These are phyloP conservation scores for Blastomyces silverae DNA, from an alignment of 2,329 filamentous ascomycete species.

Conservation along the genomic window DNA sequence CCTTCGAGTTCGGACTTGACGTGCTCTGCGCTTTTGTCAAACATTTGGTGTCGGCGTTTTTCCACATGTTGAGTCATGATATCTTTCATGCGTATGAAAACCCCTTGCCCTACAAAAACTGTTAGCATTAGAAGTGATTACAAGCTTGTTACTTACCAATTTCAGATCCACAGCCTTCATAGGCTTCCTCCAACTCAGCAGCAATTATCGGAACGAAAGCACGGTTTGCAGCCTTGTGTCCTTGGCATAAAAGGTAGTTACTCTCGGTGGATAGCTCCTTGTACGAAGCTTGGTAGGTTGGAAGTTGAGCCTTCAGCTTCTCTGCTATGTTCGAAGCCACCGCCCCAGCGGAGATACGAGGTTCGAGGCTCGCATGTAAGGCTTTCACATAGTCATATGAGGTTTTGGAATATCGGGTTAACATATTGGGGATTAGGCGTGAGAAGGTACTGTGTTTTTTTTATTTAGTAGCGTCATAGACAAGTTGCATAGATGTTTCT, in stretches of 20 bases:
- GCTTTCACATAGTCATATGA: neutral
- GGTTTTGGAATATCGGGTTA: neutral
- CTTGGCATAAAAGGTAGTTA: neutral
- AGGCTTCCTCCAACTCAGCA: conserved; percentile 42
- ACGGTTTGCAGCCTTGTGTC: conserved; percentile 46
- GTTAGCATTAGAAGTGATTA: neutral
- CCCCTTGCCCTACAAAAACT: neutral
- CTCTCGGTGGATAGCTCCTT: conserved; percentile 27
- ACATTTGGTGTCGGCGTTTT: conserved; percentile 8
- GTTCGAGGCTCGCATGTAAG: neutral
- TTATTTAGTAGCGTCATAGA: too few species aligned
- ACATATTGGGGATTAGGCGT: conserved; percentile 4
- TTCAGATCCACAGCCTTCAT: conserved; percentile 42
- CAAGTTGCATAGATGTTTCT: neutral
- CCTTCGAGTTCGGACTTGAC: neutral
- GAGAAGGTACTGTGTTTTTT: conserved; percentile 5
- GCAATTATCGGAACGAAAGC: conserved; percentile 48
- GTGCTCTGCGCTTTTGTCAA: neutral
- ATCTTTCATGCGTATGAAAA: conserved; percentile 1
- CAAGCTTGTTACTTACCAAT: conserved; percentile 25
- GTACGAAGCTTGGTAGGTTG: conserved; percentile 27
- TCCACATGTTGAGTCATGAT: conserved; percentile 9
- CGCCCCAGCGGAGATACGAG: too few species aligned
- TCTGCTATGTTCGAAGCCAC: neutral
- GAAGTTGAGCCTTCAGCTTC: neutral